Base-by-base conservation (phyloP, 78 protist species). In the Cavenderia fasciculata region DNA sequence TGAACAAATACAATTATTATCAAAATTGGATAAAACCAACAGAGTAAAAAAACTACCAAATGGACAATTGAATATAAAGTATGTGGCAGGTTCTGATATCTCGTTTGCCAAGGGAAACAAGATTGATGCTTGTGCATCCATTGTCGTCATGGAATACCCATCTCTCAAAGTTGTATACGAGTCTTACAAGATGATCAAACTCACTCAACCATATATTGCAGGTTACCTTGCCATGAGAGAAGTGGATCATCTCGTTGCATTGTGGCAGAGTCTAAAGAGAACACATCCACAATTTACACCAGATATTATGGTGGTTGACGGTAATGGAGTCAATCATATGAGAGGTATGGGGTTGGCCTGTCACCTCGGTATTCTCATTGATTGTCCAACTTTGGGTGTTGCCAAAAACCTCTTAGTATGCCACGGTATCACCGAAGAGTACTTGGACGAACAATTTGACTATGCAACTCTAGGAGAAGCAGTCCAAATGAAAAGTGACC, bases 141-240 rank as follows among this genome's bases (percentile, higher is more conserved):
- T 94, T 21, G 91, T 95, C 5, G 90, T 95, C 3, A n/a, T 95
- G 10, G 73, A 63, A 19, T 85, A 84, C 18, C 95, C 95, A 56
- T 43, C 87, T 16, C 57, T 61, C 12, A 59, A 51, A 29, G 93
- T 94, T 0, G 92, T 93, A 2, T 87, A 68, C 18, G 86, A 86
- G 23, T 65, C 75, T 0, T 88, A 47, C 76, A 82, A 71, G 41
- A 74, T 93, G 95, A 74, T 92, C 4, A 69, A 72, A 43, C 36
- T 92, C 16, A 62, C 75, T 1, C 74, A 85, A 25, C 97, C 97
- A 18, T 96, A 96, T 41, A 43, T 96, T 0, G 61, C 94, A 0
- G 96, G 96, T 4, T 96, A 92, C 57, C 74, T 96, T 8, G 97
- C 96, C 29, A 96, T 96, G 72, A 38, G 97, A 8, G 97, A 96